Evolutionary conservation across 2,329 filamentous ascomycete genomes (phyloP), one percentile per base, ranked within the genome.

Genomic region (Elsinoe perseae): DNA sequence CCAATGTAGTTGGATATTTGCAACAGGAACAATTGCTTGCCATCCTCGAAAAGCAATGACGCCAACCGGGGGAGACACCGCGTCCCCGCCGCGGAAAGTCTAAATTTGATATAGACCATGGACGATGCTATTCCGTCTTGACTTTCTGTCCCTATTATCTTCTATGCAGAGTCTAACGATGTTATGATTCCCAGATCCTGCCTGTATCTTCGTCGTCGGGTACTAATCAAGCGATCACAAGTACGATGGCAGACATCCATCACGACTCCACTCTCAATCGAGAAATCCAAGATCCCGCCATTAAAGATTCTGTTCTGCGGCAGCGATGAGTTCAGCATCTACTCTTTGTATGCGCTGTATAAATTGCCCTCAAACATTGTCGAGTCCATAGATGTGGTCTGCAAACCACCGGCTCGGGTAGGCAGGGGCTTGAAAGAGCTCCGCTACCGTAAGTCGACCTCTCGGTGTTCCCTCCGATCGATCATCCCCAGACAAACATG

Each of bases 271-370:
- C 4, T 52, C 6, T 28, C 16, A 38, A 30, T 20, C 27, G 48
- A 38, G 20, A 14, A 18, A 14, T 14, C 40, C 8, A 44, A 56
- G 20, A 46, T 48, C n/a, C 28, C 36, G 14, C 87, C 89, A 2
- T 76, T 98, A 28, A 80, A 84, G 30, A 89, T 98, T 55, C 79
- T 98, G 3, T 98, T 96, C 72, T 97, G 91, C 72, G 93, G 93
- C 60, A 93, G 92, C 2, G 93, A 98, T 70, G 78, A 84, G 2
- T 95, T 97, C 71, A 96, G 92, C 73, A 86, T 86, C 64, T 80
- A 80, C 54, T 89, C 89, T 1, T 75, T 98, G 50, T 74, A 74
- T 58, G 86, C 87, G 4, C 73, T 98, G 30, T 70, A 85, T 63
- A 65, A 73, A 4, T 60, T 69, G 12, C 78, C 83, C 54, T 65